Evolutionary conservation across 768 basidiomycete genomes (phyloP).

Genomic region (Termitomyces sp.): DNA sequence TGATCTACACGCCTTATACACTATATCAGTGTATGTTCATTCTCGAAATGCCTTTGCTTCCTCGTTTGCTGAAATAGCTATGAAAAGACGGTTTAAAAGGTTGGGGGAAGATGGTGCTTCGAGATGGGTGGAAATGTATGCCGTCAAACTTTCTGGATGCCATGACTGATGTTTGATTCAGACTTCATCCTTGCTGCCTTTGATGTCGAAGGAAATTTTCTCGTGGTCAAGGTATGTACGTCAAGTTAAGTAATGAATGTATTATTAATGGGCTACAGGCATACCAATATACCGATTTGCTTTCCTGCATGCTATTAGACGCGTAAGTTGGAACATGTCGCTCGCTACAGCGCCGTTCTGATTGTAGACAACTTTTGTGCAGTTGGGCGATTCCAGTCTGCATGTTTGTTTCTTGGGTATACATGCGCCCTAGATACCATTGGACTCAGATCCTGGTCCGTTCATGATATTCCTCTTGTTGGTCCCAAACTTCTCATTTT

Average conservation of each 20-base stretch:
- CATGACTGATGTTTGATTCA: constrained; percentile 23
- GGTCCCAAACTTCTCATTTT: not conserved
- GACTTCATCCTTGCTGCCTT: constrained; percentile 76
- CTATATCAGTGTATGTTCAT: constrained; percentile 72
- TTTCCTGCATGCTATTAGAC: constrained; percentile 91
- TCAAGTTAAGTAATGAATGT: not conserved
- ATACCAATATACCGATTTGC: constrained; percentile 80
- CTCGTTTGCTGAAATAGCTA: constrained; percentile 2
- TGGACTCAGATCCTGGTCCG: constrained; percentile 77
- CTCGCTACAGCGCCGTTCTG: constrained; percentile 1
- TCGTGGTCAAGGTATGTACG: constrained; percentile 65
- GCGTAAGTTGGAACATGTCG: constrained; percentile 45
- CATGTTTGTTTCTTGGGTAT: constrained; percentile 79
- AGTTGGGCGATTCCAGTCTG: constrained; percentile 91
- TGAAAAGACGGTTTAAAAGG: constrained; percentile 75
- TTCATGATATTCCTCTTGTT: constrained; percentile 15
- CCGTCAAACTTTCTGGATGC: not conserved
- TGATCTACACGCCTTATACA: constrained; percentile 83
- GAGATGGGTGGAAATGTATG: constrained; percentile 88
- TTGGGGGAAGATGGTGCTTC: constrained; percentile 69
- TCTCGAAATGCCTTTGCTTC: constrained; percentile 1
- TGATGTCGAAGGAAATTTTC: constrained; percentile 87
- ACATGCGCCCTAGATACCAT: constrained; percentile 76
- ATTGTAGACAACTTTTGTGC: not conserved
- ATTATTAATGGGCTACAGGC: constrained; percentile 39